A percentile compares a stretch with the other conserved stretches of the same genome.
Conservation (phyloP, 2,329 filamentous ascomycete species). For the Coniochaeta sp. region DNA sequence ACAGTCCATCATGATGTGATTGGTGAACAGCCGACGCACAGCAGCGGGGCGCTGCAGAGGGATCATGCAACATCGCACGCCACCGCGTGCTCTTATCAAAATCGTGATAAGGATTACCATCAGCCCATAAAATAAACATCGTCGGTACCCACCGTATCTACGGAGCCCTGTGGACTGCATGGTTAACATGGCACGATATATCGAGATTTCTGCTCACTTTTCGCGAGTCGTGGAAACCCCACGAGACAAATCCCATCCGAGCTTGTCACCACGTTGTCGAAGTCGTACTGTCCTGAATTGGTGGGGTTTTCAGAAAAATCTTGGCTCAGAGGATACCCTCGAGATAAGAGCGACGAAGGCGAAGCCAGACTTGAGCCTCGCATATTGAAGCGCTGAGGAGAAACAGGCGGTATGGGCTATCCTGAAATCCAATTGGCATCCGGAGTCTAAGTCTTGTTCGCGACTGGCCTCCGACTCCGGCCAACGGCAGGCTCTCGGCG, state of each 20-base stretch:
- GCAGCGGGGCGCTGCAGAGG: not conserved
- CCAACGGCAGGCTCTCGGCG: not conserved
- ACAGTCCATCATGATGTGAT: not conserved
- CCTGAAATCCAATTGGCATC: not conserved
- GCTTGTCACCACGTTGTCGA: not conserved
- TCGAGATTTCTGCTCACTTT: not conserved
- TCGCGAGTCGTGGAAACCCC: not conserved
- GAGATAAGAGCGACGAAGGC: not conserved
- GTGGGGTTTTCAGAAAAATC: not conserved
- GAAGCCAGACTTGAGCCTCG: not conserved
- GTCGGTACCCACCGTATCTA: not conserved
- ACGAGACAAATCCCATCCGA: not conserved
- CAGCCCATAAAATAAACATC: not conserved
- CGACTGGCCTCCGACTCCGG: not conserved
- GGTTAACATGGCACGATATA: not conserved
- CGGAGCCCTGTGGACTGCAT: not conserved
- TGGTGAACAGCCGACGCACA: not conserved
- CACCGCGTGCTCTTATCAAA: not conserved
- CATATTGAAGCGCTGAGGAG: not conserved
- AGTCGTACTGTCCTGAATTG: not conserved
- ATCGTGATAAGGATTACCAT: not conserved
- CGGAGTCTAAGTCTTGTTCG: not conserved
- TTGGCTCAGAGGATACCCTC: not conserved
- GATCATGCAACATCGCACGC: not conserved
- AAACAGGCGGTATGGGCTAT: not conserved